Evolutionary conservation across 1,284 basidiomycete genomes (phyloP).

Genomic region (Amylostereum areolatum): DNA sequence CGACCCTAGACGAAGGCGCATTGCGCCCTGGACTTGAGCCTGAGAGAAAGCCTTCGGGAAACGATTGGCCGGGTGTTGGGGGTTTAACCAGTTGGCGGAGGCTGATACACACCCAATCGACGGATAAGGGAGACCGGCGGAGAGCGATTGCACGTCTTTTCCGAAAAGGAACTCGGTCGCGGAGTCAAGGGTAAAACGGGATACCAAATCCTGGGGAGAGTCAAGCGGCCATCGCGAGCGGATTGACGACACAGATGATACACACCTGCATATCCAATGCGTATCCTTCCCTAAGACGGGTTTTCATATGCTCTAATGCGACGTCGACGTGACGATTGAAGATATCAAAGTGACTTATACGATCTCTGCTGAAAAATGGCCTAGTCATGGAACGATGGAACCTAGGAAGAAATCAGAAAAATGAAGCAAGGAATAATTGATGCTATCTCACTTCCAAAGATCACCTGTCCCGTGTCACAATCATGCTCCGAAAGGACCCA

Average conservation of each 20-base stretch:
- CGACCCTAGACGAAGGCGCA: slow-evolving; percentile 30
- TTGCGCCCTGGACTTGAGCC: slow-evolving; percentile 32
- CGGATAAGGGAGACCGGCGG: slow-evolving; percentile 22
- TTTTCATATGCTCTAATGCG: slow-evolving; percentile 20
- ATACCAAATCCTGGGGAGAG: slow-evolving; percentile 23
- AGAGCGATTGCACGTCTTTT: slow-evolving; percentile 25
- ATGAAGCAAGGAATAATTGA: neutral
- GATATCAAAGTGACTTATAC: slow-evolving; percentile 44
- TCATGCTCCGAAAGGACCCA: neutral
- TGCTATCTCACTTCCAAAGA: slow-evolving; percentile 21
- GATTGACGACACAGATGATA: neutral
- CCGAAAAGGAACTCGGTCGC: slow-evolving; percentile 36
- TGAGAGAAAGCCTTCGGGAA: slow-evolving; percentile 20
- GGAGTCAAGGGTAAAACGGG: slow-evolving; percentile 32
- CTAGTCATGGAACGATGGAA: slow-evolving; percentile 47
- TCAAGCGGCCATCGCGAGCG: neutral
- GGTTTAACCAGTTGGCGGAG: neutral
- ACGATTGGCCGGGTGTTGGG: slow-evolving; percentile 19
- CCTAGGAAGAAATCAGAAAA: slow-evolving; percentile 17
- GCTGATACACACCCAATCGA: slow-evolving; percentile 9
- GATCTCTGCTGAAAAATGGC: slow-evolving; percentile 46
- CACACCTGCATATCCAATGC: slow-evolving; percentile 26
- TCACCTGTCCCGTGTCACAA: slow-evolving; percentile 13
- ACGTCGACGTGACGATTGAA: slow-evolving; percentile 38
- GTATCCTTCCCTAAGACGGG: slow-evolving; percentile 5